These are phyloP conservation scores for Boletus speciosus DNA, from an alignment of 768 basidiomycete genomes.

Conservation along the genomic window DNA sequence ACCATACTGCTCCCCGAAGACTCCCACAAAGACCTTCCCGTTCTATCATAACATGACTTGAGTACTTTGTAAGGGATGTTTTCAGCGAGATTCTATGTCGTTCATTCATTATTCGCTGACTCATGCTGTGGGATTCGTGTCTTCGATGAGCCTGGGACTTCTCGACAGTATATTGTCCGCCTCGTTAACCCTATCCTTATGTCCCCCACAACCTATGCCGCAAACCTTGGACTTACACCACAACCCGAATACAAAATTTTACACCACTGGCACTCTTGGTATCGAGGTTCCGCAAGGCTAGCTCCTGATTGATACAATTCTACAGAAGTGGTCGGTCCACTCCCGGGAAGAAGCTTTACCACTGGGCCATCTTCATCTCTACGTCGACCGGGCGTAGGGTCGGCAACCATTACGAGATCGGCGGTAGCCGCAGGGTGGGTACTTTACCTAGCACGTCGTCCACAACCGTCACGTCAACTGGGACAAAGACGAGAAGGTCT, in stretches of 20 bases:
- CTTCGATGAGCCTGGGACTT: no score
- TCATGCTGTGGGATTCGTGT: no score
- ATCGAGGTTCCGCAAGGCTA: conserved; percentile 4
- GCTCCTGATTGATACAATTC: conserved; percentile 17
- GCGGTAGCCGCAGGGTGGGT: conserved; percentile 4
- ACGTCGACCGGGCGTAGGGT: conserved; percentile 15
- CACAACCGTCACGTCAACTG: conserved; percentile 14
- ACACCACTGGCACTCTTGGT: background rate
- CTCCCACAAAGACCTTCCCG: no score
- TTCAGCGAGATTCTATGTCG: no score
- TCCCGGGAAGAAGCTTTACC: background rate
- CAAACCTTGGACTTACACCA: background rate
- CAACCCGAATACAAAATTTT: conserved; percentile 8
- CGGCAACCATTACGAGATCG: conserved; percentile 21
- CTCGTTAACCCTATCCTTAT: background rate
- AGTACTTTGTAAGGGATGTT: no score
- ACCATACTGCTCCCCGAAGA: no score
- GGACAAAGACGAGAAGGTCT: conserved; percentile 10
- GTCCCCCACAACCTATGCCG: conserved; percentile 3
- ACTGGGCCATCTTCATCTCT: conserved; percentile 25
- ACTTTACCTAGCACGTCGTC: conserved; percentile 13
- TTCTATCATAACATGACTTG: no score
- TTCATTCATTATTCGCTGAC: no score
- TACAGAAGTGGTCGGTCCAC: background rate
- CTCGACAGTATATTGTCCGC: no score